A percentile compares a stretch with the other conserved stretches of the same genome.
Conservation (phyloP, 306 rosid species). For the Trifolium fragiferum region DNA sequence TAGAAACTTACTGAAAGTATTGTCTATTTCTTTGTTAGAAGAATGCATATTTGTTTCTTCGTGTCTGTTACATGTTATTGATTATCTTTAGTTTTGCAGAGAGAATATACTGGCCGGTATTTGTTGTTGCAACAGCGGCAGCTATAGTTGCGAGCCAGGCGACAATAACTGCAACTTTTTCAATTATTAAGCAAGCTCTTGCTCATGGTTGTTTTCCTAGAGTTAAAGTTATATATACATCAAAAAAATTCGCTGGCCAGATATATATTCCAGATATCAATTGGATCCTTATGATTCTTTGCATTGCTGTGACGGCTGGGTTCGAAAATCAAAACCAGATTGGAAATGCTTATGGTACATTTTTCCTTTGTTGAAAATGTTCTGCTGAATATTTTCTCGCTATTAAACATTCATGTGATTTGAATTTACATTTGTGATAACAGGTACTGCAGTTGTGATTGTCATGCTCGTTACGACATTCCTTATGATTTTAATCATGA, state of each 20-base stretch:
- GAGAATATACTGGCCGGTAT: slow-evolving; percentile 85
- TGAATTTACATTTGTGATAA: slow-evolving; percentile 42
- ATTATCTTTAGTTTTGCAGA: slow-evolving; percentile 56
- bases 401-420: slow-evolving; percentile 8
- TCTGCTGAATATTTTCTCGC: slow-evolving; percentile 7
- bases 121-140: slow-evolving; percentile 85
- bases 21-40: neutral
- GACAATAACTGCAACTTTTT: slow-evolving; percentile 89
- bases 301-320: slow-evolving; percentile 92
- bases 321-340: slow-evolving; percentile 88
- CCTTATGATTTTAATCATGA: slow-evolving; percentile 88
- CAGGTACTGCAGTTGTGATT: slow-evolving; percentile 91
- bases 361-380: slow-evolving; percentile 24
- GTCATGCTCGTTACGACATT: slow-evolving; percentile 91
- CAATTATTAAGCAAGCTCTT: slow-evolving; percentile 92
- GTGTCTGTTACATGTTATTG: slow-evolving; percentile 40
- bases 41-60: slow-evolving; percentile 23
- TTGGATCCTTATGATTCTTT: slow-evolving; percentile 95
- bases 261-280: slow-evolving; percentile 91
- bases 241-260: slow-evolving; percentile 77
- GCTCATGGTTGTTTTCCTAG: slow-evolving; percentile 96
- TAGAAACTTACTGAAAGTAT: slow-evolving; percentile 26
- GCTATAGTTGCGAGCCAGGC: slow-evolving; percentile 97
- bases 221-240: slow-evolving; percentile 91
- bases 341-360: slow-evolving; percentile 93